A percentile compares a stretch with the other conserved stretches of the same genome.
Evolutionary conservation across 2,329 filamentous ascomycete genomes (phyloP).

Genomic region (Fusarium humuli): DNA sequence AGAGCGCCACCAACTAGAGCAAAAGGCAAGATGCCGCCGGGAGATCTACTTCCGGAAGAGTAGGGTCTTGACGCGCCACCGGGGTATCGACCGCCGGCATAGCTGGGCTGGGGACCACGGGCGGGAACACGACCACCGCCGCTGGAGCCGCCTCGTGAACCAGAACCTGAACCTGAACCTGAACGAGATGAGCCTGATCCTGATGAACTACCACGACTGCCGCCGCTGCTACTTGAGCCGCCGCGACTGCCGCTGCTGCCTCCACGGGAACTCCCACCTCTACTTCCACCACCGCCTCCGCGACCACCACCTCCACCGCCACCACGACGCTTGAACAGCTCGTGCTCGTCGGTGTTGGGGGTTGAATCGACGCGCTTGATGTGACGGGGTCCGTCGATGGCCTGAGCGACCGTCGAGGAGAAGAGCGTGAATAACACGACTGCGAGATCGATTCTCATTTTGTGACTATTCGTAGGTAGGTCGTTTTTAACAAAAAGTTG

Average conservation of each 20-base stretch:
- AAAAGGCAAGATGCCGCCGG: constrained; percentile 65
- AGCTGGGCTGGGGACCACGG: constrained; percentile 65
- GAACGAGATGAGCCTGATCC: constrained; percentile 37
- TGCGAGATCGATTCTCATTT: constrained; percentile 51
- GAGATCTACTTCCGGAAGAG: constrained; percentile 62
- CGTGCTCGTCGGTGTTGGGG: constrained; percentile 50
- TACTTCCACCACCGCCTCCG: constrained; percentile 41
- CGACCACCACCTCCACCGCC: constrained; percentile 66
- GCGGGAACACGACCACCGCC: constrained; percentile 52
- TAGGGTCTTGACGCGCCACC: constrained; percentile 75
- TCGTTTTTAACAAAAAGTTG: neutral
- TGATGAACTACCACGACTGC: constrained; percentile 25
- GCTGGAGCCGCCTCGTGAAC: constrained; percentile 9
- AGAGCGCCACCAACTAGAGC: constrained; percentile 63
- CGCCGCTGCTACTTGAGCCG: constrained; percentile 6
- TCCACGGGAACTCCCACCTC: constrained; percentile 33
- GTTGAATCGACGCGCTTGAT: constrained; percentile 42
- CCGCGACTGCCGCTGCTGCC: constrained; percentile 30
- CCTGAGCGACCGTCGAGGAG: constrained; percentile 44
- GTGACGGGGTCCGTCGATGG: constrained; percentile 40
- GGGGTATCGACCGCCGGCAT: constrained; percentile 70
- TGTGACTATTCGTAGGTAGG: constrained; percentile 5
- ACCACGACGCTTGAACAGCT: constrained; percentile 71
- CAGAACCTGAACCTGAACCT: constrained; percentile 25
- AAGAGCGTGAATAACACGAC: constrained; percentile 49